These are phyloP conservation scores for Ambrosia trifida DNA, from an alignment of 129 eudicot genomes.

Conservation along the genomic window DNA sequence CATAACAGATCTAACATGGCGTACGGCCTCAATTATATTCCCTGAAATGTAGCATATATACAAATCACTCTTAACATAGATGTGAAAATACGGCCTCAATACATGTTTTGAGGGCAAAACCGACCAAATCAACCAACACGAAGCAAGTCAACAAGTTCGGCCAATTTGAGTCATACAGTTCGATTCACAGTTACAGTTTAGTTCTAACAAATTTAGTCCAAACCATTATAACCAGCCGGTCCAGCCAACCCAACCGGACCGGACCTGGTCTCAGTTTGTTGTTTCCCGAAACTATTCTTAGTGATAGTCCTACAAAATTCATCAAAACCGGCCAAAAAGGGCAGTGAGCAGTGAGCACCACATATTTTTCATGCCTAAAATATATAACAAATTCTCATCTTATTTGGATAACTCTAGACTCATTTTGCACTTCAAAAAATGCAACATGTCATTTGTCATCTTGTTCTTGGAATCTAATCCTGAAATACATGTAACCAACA, in stretches of 20 bases:
- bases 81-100: not conserved
- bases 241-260: not conserved
- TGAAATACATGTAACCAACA: not conserved
- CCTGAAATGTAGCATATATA: slow-evolving; percentile 19
- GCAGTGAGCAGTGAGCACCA: too few species aligned
- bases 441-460: not conserved
- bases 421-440: not conserved
- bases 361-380: not conserved
- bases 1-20: slow-evolving; percentile 48
- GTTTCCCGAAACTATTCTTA: too few species aligned
- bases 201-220: not conserved
- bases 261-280: not conserved
- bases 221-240: not conserved
- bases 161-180: not conserved
- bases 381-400: not conserved
- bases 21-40: slow-evolving; percentile 49
- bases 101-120: not conserved
- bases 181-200: not conserved
- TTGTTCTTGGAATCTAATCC: not conserved
- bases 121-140: not conserved
- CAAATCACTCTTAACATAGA: not conserved
- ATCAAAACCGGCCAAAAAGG: too few species aligned
- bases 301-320: too few species aligned
- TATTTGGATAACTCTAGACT: not conserved
- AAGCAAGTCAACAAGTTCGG: not conserved